A percentile compares a stretch with the other conserved stretches of the same genome.
phyloP scores from a whole-genome alignment of 179 eudicot species.

The Pouteria campechiana region DNA sequence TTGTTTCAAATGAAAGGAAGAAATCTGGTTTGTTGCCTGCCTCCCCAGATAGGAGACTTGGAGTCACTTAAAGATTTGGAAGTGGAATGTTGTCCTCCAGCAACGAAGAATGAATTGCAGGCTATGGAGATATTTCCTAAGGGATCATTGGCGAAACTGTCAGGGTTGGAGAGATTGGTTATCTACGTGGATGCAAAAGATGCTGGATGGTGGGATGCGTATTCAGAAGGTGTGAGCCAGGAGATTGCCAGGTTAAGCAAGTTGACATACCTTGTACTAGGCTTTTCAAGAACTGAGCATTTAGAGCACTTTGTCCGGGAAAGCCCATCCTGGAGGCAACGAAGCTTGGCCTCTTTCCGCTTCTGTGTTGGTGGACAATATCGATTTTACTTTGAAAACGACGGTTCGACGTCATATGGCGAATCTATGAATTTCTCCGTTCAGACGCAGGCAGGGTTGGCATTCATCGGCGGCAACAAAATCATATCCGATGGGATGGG shows the following conservation, averaged over 20 bases:
- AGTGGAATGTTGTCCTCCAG: constrained; percentile 17
- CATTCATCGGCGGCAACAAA: too few relatives aligned
- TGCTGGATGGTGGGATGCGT: constrained; percentile 17
- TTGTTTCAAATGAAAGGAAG: constrained; percentile 27
- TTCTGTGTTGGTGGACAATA: constrained; percentile 21
- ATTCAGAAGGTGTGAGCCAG: constrained; percentile 6
- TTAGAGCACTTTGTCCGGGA: constrained; percentile 9
- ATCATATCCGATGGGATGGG: too few relatives aligned
- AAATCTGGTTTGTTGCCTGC: constrained; percentile 17
- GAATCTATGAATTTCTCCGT: too few relatives aligned
- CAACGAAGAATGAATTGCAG: too few relatives aligned
- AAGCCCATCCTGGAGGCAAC: constrained; percentile 12
- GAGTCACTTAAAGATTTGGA: constrained; percentile 9
- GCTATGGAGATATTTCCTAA: constrained; percentile 9
- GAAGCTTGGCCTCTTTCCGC: constrained; percentile 3
- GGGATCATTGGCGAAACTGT: constrained; percentile 4
- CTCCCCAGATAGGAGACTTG: constrained; percentile 11
- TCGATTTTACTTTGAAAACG: too few relatives aligned
- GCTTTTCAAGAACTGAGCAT: constrained; percentile 9
- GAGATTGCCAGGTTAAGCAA: constrained; percentile 9
- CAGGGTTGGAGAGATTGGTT: constrained; percentile 9
- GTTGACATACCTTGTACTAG: constrained; percentile 13
- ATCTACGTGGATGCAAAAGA: constrained; percentile 17
- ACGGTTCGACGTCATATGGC: too few relatives aligned
- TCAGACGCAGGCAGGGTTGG: too few relatives aligned